phyloP scores from a whole-genome alignment of 2,329 filamentous ascomycete genomes.

The Alternaria atra region DNA sequence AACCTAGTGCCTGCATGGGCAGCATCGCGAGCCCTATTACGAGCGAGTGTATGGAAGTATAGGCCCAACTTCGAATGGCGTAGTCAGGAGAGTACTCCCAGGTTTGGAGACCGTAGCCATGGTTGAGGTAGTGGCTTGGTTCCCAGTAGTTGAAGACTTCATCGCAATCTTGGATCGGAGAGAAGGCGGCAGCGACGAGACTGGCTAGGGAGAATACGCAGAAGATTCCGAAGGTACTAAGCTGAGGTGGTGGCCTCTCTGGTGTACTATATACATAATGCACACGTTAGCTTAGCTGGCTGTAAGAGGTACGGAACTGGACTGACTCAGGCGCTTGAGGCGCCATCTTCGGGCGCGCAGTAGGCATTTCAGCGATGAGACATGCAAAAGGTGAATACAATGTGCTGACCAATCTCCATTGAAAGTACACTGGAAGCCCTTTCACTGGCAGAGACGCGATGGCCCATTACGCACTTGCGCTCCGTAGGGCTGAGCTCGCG shows the following conservation, averaged over 20 bases:
- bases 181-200: constrained; percentile 77
- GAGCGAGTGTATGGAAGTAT: constrained; percentile 80
- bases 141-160: constrained; percentile 99
- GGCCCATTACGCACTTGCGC: constrained; percentile 12
- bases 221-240: constrained; percentile 79
- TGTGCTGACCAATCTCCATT: background rate
- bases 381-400: background rate
- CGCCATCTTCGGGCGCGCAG: constrained; percentile 7
- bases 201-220: constrained; percentile 81
- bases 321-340: constrained; percentile 5
- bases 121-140: constrained; percentile 89
- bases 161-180: constrained; percentile 96
- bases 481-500: constrained; percentile 35
- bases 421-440: background rate
- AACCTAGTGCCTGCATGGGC: constrained; percentile 41
- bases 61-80: constrained; percentile 95
- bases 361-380: background rate
- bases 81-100: constrained; percentile 99
- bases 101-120: constrained; percentile 93
- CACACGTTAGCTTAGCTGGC: constrained; percentile 6
- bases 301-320: background rate
- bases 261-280: constrained; percentile 12
- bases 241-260: constrained; percentile 44
- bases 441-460: constrained; percentile 4
- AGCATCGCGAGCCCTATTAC: constrained; percentile 73